A percentile compares a stretch with the other conserved stretches of the same genome.
Conservation (phyloP, 2,329 filamentous ascomycete species). For the Colletotrichum noveboracense region DNA sequence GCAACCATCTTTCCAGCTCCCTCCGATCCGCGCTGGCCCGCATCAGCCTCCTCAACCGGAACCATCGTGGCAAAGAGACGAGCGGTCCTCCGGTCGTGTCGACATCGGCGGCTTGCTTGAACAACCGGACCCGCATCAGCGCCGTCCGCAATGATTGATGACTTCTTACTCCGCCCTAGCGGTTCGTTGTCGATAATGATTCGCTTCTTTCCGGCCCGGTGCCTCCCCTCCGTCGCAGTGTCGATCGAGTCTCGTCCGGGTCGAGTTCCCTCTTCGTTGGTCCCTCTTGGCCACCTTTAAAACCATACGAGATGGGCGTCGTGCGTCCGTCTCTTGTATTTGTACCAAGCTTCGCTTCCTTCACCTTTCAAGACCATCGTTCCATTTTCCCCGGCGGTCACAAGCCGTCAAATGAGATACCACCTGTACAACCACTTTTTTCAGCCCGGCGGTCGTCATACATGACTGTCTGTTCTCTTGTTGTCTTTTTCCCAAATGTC, state of each 20-base stretch:
- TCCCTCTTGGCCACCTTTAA: not conserved
- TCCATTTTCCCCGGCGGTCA: constrained; percentile 5
- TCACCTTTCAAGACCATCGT: not conserved
- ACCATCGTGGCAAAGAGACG: constrained; percentile 47
- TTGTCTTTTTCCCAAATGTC: not conserved
- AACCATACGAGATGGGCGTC: not conserved
- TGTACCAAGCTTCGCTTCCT: not conserved
- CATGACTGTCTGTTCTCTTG: constrained; percentile 2
- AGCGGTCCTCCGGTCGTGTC: constrained; percentile 56
- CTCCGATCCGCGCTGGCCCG: constrained; percentile 50
- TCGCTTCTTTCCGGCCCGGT: constrained; percentile 3
- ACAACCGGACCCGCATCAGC: constrained; percentile 48
- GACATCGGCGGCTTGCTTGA: constrained; percentile 69
- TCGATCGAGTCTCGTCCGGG: not conserved
- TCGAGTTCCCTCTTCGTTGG: not conserved
- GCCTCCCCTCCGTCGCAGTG: not conserved
- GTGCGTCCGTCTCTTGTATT: constrained; percentile 5
- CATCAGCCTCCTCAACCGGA: constrained; percentile 29
- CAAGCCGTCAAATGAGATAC: constrained; percentile 22
- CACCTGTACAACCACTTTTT: constrained; percentile 21
- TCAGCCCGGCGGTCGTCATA: not conserved
- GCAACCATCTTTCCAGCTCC: constrained; percentile 47
- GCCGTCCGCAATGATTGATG: constrained; percentile 28
- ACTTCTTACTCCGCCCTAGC: constrained; percentile 1
- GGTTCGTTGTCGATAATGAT: constrained; percentile 17